These are phyloP conservation scores for Nyssa sinensis DNA, from an alignment of 148 eudicot genomes.

Conservation along the genomic window DNA sequence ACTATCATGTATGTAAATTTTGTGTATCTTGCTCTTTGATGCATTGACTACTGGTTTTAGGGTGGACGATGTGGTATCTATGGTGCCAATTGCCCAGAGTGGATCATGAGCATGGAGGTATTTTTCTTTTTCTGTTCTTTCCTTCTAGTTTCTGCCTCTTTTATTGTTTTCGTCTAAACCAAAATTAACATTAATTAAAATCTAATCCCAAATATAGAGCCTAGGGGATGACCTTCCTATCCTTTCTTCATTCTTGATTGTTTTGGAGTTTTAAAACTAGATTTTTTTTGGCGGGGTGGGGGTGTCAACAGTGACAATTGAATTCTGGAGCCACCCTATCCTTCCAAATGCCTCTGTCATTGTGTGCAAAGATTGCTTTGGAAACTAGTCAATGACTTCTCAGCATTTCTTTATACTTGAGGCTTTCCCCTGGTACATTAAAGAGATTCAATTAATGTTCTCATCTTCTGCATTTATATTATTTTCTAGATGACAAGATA, in stretches of 20 bases:
- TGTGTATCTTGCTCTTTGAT: too few species aligned
- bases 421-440: not conserved
- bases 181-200: not conserved
- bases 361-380: too few species aligned
- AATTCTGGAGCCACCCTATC: too few species aligned
- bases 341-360: too few species aligned
- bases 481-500: not conserved
- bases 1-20: too few species aligned
- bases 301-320: too few species aligned
- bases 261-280: too few species aligned
- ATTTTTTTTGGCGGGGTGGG: too few species aligned
- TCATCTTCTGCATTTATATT: not conserved
- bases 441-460: not conserved
- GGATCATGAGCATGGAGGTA: slow-evolving; percentile 99
- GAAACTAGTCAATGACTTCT: too few species aligned
- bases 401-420: not conserved
- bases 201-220: too few species aligned
- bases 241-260: too few species aligned
- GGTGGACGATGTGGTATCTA: slow-evolving; percentile 89
- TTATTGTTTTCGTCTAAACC: not conserved
- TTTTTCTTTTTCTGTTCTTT: not conserved
- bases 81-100: slow-evolving; percentile 81
- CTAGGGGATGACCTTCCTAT: too few species aligned
- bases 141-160: not conserved
- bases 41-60: slow-evolving; percentile 39